phyloP scores from a whole-genome alignment of 306 rosid genomes.

The Notholithocarpus densiflorus region DNA sequence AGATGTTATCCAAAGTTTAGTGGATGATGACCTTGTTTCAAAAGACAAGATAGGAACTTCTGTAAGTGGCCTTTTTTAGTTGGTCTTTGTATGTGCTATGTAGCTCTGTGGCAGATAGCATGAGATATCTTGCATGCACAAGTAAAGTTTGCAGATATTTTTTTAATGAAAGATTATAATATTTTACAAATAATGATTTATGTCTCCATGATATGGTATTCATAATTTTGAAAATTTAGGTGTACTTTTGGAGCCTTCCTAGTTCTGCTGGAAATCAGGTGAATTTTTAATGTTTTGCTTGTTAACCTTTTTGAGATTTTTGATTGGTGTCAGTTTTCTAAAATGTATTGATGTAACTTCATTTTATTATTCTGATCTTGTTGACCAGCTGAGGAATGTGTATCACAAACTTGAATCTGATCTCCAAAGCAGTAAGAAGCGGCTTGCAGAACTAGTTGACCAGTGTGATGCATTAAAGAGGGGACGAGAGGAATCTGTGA shows the following conservation, averaged over 20 bases:
- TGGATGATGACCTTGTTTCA: conserved; percentile 92
- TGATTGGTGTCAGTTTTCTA: background rate
- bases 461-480: conserved; percentile 65
- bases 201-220: background rate
- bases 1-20: conserved; percentile 89
- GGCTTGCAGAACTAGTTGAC: conserved; percentile 59
- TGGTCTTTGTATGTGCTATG: background rate
- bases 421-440: conserved; percentile 55
- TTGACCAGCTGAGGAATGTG: conserved; percentile 76
- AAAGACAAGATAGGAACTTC: conserved; percentile 98
- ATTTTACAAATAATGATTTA: background rate
- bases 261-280: conserved; percentile 99
- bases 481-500: conserved; percentile 92
- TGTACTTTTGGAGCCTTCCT: conserved; percentile 97
- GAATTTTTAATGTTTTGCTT: conserved; percentile 17
- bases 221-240: conserved; percentile 42
- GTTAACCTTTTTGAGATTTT: conserved; percentile 14
- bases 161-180: background rate
- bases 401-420: conserved; percentile 73
- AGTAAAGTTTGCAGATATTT: background rate
- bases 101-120: background rate
- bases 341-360: conserved; percentile 4
- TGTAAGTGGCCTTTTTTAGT: conserved; percentile 48
- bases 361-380: conserved; percentile 1
- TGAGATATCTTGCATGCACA: conserved; percentile 5